phyloP scores from a whole-genome alignment of 805 yeast genomes.

The Lipomyces japonicus region DNA sequence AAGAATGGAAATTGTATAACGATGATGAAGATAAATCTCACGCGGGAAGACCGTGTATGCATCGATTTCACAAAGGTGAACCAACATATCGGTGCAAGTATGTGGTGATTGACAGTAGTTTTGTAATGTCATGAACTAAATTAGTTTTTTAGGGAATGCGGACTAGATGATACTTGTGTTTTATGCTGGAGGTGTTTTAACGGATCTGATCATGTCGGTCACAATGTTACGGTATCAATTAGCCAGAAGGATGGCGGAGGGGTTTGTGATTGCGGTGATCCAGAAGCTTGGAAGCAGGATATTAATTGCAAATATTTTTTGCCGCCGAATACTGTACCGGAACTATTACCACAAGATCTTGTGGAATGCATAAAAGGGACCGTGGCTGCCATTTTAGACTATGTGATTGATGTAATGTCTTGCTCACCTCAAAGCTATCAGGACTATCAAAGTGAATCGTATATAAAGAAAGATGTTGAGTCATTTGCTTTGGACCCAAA shows the following conservation, averaged over 20 bases:
- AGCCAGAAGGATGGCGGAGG: slow-evolving; percentile 64
- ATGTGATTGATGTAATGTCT: slow-evolving; percentile 51
- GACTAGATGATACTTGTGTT: slow-evolving; percentile 79
- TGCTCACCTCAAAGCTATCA: slow-evolving; percentile 30
- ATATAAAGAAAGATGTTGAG: slow-evolving; percentile 14
- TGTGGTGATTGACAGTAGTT: slow-evolving; percentile 11
- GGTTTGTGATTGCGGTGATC: slow-evolving; percentile 86
- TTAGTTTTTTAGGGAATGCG: slow-evolving; percentile 43
- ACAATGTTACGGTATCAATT: slow-evolving; percentile 61
- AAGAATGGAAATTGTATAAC: slow-evolving; percentile 27
- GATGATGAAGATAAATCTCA: slow-evolving; percentile 43
- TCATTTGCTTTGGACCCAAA: slow-evolving; percentile 40
- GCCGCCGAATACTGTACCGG: slow-evolving; percentile 11
- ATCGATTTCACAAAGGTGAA: slow-evolving; percentile 70
- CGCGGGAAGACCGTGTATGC: slow-evolving; percentile 66
- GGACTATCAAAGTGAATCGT: slow-evolving; percentile 8
- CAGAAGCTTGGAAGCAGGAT: slow-evolving; percentile 68
- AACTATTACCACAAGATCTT: slow-evolving; percentile 46
- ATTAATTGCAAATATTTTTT: slow-evolving; percentile 49
- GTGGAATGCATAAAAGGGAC: slow-evolving; percentile 41
- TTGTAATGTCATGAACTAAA: not conserved
- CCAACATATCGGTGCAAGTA: slow-evolving; percentile 67
- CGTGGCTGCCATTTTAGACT: slow-evolving; percentile 52
- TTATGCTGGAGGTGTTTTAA: slow-evolving; percentile 74
- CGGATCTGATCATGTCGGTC: slow-evolving; percentile 66